These are phyloP conservation scores for Dicorynia guianensis DNA, from an alignment of 306 rosid species.

Conservation along the genomic window DNA sequence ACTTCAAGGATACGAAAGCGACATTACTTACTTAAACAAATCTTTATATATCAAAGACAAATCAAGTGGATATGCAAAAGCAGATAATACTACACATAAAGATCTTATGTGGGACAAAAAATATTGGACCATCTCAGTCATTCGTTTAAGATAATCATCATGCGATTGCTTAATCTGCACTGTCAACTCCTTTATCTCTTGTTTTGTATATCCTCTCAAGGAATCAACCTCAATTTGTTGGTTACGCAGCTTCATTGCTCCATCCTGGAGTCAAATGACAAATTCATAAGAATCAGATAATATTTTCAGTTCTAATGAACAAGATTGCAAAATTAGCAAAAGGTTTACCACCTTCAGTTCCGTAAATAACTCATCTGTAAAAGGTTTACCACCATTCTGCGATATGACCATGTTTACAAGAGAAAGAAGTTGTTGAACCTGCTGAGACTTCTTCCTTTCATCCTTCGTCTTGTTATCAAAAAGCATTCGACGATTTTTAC, in stretches of 20 bases:
- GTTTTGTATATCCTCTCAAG: conserved; percentile 58
- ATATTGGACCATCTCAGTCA: conserved; percentile 86
- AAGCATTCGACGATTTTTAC: conserved; percentile 72
- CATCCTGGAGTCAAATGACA: conserved; percentile 55
- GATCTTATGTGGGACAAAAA: conserved; percentile 12
- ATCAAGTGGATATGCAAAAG: background rate
- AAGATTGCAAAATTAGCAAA: conserved; percentile 14
- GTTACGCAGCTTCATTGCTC: conserved; percentile 64
- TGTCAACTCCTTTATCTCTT: conserved; percentile 53
- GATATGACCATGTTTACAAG: conserved; percentile 59
- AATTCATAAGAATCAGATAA: conserved; percentile 15
- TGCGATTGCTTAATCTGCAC: conserved; percentile 62
- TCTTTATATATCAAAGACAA: background rate
- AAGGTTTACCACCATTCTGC: conserved; percentile 73
- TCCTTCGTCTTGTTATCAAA: conserved; percentile 89
- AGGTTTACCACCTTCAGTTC: conserved; percentile 81
- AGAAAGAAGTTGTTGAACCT: conserved; percentile 69
- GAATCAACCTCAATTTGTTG: conserved; percentile 63
- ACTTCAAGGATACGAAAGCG: too few species aligned
- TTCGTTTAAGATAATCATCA: conserved; percentile 77
- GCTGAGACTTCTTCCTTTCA: conserved; percentile 58
- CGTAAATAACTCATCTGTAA: conserved; percentile 68
- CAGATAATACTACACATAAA: conserved; percentile 2
- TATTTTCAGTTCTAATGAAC: background rate
- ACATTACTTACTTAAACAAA: too few species aligned